phyloP scores from a whole-genome alignment of 768 basidiomycete species.

The Nevesoporus exiguus region DNA sequence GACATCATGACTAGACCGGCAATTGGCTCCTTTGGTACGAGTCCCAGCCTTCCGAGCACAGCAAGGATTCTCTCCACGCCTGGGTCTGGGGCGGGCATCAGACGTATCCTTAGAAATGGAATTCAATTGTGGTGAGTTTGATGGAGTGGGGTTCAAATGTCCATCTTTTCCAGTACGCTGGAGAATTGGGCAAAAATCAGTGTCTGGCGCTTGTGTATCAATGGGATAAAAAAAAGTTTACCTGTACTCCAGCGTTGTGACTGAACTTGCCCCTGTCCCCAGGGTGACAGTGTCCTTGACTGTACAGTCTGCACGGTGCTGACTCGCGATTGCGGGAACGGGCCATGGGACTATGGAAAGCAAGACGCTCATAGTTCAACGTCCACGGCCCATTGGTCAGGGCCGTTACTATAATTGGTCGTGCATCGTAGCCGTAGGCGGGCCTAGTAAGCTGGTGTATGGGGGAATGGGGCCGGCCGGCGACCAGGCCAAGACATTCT shows the following conservation, averaged over 20 bases:
- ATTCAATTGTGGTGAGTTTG: not conserved
- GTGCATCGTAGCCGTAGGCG: too few species aligned
- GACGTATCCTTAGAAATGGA: constrained; percentile 3
- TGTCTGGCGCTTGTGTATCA: not conserved
- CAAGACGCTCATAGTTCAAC: too few species aligned
- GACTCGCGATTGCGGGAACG: not conserved
- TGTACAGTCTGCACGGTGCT: constrained; percentile 18
- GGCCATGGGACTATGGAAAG: too few species aligned
- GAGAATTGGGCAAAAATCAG: not conserved
- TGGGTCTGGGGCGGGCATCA: constrained; percentile 21
- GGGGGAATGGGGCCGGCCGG: too few species aligned
- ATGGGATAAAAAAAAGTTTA: not conserved
- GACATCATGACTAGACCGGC: too few species aligned
- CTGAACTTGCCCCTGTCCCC: constrained; percentile 26
- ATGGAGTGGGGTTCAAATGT: not conserved
- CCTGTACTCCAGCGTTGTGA: constrained; percentile 15
- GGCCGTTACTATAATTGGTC: too few species aligned
- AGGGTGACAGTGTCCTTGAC: too few species aligned
- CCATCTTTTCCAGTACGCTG: not conserved
- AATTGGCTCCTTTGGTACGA: constrained; percentile 36
- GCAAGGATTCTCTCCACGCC: constrained; percentile 21
- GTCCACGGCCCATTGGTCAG: too few species aligned
- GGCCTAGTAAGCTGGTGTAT: too few species aligned
- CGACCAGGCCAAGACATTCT: too few species aligned
- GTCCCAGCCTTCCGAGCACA: constrained; percentile 37